A percentile compares a stretch with the other conserved stretches of the same genome.
Conservation (phyloP, 2,329 filamentous ascomycete genomes). For the Fusarium sp. region DNA sequence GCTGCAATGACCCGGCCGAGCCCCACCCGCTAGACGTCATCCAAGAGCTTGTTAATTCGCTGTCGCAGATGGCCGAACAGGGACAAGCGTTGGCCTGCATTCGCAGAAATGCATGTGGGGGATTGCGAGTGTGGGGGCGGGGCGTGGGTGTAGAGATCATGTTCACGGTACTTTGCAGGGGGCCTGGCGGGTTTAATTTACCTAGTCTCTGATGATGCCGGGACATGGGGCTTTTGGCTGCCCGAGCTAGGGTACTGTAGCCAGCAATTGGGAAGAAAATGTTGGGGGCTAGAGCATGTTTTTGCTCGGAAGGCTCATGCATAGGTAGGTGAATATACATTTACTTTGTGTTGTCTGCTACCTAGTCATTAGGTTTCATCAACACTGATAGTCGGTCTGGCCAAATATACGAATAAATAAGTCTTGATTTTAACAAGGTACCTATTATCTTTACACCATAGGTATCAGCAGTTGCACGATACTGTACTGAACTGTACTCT, state of each 20-base stretch:
- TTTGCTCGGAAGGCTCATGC: conserved; percentile 2
- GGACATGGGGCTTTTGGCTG: conserved; percentile 17
- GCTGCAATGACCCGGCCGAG: conserved; percentile 40
- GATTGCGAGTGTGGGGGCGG: neutral
- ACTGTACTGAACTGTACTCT: no score
- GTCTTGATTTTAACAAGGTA: no score
- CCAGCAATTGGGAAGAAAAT: conserved; percentile 6
- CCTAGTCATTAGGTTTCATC: no score
- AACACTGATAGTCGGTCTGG: no score
- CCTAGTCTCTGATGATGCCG: conserved; percentile 35
- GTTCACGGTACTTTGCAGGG: conserved; percentile 25
- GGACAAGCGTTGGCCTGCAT: conserved; percentile 13
- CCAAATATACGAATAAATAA: no score
- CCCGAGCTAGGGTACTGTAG: conserved; percentile 24
- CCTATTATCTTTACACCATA: no score
- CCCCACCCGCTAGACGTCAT: conserved; percentile 43
- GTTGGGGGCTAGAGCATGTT: conserved; percentile 5
- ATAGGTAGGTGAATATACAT: neutral
- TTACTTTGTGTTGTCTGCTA: neutral
- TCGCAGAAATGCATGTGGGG: neutral
- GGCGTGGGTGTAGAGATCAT: conserved; percentile 10
- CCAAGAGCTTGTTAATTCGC: conserved; percentile 35
- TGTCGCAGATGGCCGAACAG: conserved; percentile 23
- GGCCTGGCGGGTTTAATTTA: conserved; percentile 28
- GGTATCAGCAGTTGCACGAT: no score